Evolutionary conservation across 768 basidiomycete genomes (phyloP).

Genomic region (Podaxis rugospora): DNA sequence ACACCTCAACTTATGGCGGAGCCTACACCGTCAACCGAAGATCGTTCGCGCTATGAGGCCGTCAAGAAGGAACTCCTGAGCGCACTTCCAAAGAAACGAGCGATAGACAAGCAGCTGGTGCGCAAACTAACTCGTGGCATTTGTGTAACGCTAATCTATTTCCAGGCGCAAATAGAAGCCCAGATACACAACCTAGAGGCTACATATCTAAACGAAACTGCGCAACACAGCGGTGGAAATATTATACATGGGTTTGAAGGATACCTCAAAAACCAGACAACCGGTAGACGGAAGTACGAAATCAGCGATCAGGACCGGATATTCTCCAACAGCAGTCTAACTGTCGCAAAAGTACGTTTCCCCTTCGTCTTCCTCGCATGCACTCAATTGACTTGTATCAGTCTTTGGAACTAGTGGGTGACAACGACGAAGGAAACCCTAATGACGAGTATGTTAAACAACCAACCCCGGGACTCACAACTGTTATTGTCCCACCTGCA

Average conservation of each 20-base stretch:
- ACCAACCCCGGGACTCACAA: slow-evolving; percentile 69
- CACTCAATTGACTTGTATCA: slow-evolving; percentile 22
- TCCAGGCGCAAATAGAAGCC: slow-evolving; percentile 70
- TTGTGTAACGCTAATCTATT: slow-evolving; percentile 2
- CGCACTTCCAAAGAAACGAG: slow-evolving; percentile 71
- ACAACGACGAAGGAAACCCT: slow-evolving; percentile 57
- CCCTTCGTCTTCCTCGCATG: background rate
- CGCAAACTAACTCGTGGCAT: slow-evolving; percentile 18
- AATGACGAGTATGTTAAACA: slow-evolving; percentile 64
- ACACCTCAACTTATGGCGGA: slow-evolving; percentile 32
- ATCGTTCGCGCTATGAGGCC: slow-evolving; percentile 65
- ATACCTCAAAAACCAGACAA: slow-evolving; percentile 75
- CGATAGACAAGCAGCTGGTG: slow-evolving; percentile 74
- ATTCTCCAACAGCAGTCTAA: slow-evolving; percentile 79
- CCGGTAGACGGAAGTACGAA: slow-evolving; percentile 67
- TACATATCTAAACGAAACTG: slow-evolving; percentile 73
- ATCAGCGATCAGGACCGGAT: slow-evolving; percentile 74
- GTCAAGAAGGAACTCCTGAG: slow-evolving; percentile 72
- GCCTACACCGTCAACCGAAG: slow-evolving; percentile 49
- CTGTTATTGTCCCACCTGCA: slow-evolving; percentile 74
- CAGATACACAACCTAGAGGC: slow-evolving; percentile 78
- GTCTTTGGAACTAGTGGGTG: slow-evolving; percentile 74
- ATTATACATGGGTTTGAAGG: slow-evolving; percentile 87
- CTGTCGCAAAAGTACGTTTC: slow-evolving; percentile 55
- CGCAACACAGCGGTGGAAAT: slow-evolving; percentile 74